phyloP scores from a whole-genome alignment of 1,284 basidiomycete species.

The Moesziomyces antarcticus region DNA sequence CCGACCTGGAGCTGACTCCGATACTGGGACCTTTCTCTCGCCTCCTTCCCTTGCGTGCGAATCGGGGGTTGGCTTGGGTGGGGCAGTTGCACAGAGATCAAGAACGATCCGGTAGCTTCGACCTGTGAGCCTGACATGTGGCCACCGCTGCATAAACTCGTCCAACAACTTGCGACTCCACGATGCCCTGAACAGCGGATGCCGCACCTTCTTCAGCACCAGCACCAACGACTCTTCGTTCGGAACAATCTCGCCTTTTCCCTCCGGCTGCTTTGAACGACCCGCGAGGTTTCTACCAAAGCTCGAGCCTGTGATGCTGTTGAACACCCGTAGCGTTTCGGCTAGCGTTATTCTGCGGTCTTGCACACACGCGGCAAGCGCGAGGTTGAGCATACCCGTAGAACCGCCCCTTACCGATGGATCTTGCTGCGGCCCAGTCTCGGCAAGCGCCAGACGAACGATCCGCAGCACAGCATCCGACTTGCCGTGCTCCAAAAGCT shows the following conservation, averaged over 20 bases:
- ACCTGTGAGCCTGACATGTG: constrained; percentile 13
- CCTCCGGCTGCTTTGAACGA: not conserved
- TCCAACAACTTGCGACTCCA: constrained; percentile 26
- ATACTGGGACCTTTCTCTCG: no score
- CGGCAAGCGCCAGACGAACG: constrained; percentile 21
- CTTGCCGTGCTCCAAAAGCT: constrained; percentile 27
- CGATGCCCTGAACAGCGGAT: constrained; percentile 26
- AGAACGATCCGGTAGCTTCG: constrained; percentile 21
- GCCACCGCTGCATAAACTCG: constrained; percentile 21
- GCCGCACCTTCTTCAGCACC: constrained; percentile 26
- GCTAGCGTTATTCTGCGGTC: constrained; percentile 10
- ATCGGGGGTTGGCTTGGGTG: not conserved
- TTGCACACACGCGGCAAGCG: constrained; percentile 13
- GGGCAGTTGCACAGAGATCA: constrained; percentile 14
- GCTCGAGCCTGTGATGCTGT: constrained; percentile 13
- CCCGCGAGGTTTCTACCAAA: not conserved
- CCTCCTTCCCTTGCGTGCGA: no score
- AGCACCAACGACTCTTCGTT: constrained; percentile 37
- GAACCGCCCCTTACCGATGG: not conserved
- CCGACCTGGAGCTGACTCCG: no score
- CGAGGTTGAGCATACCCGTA: constrained; percentile 23
- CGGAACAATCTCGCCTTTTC: not conserved
- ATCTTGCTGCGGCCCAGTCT: not conserved
- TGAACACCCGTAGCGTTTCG: constrained; percentile 27
- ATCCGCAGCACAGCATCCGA: constrained; percentile 17